Evolutionary conservation across 2,329 filamentous ascomycete species (phyloP).

Genomic region (Paradendryphiella salina): DNA sequence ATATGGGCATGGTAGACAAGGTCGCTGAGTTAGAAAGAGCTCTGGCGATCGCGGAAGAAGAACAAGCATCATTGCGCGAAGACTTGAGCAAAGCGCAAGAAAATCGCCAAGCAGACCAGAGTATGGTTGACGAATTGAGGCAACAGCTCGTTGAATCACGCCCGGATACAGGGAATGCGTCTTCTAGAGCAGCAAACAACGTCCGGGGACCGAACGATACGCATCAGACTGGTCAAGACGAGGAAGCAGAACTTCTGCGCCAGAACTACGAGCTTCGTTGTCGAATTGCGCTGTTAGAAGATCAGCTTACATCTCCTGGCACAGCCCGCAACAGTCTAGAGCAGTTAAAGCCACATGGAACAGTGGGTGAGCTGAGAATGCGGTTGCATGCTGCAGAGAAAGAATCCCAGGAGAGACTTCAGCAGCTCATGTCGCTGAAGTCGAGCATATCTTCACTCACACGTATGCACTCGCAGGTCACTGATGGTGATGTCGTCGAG

Average conservation of each 20-base stretch:
- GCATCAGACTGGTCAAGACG: not conserved
- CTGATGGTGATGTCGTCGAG: slow-evolving; percentile 68
- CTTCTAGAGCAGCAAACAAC: slow-evolving; percentile 2
- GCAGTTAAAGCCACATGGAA: slow-evolving; percentile 13
- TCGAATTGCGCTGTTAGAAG: slow-evolving; percentile 32
- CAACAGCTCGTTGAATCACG: slow-evolving; percentile 20
- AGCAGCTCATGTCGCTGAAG: slow-evolving; percentile 69
- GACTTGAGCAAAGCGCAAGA: slow-evolving; percentile 33
- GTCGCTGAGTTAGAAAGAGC: slow-evolving; percentile 35
- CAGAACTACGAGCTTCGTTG: slow-evolving; percentile 32
- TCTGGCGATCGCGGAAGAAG: slow-evolving; percentile 28
- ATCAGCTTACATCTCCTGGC: slow-evolving; percentile 29
- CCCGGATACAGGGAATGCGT: not conserved
- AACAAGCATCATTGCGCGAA: slow-evolving; percentile 28
- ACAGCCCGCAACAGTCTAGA: slow-evolving; percentile 3
- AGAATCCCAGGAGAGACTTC: slow-evolving; percentile 58
- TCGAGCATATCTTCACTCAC: slow-evolving; percentile 71
- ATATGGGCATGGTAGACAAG: slow-evolving; percentile 15
- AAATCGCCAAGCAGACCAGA: slow-evolving; percentile 22
- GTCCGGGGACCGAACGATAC: not conserved
- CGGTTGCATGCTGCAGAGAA: slow-evolving; percentile 54
- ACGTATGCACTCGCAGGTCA: slow-evolving; percentile 61
- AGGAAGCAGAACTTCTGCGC: slow-evolving; percentile 22
- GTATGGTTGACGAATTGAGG: slow-evolving; percentile 26
- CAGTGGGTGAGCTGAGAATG: slow-evolving; percentile 35